Evolutionary conservation across 257 asterid genomes (phyloP).

Genomic region (Solanum lycopersicoides): DNA sequence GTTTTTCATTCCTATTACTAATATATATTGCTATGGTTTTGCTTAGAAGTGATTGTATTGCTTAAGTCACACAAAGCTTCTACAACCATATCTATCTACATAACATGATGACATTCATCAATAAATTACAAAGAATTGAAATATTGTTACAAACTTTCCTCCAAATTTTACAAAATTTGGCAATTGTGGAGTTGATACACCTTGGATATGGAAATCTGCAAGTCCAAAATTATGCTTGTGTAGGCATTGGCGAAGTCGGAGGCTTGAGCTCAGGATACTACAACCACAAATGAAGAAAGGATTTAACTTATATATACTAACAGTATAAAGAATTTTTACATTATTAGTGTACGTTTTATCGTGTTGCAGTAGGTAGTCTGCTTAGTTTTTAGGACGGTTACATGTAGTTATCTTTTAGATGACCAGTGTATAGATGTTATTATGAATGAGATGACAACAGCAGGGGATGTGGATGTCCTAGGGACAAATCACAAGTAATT

Average conservation of each 20-base stretch:
- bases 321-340: not conserved
- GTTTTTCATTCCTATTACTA: not conserved
- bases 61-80: not conserved
- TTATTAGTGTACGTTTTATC: not conserved
- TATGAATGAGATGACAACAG: not conserved
- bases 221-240: constrained; percentile 39
- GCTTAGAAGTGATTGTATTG: not conserved
- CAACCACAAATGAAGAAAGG: not conserved
- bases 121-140: not conserved
- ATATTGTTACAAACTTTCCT: not conserved
- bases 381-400: not conserved
- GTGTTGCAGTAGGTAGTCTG: not conserved
- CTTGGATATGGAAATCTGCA: not conserved
- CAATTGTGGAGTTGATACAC: not conserved
- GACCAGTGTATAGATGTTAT: not conserved
- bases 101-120: not conserved
- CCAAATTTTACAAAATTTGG: not conserved
- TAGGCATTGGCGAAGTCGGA: constrained; percentile 87
- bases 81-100: not conserved
- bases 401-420: not conserved
- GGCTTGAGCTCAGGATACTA: constrained; percentile 97
- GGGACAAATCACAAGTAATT: not conserved
- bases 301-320: not conserved
- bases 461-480: not conserved
- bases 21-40: not conserved